Evolutionary conservation across 1,139 yeast genomes (phyloP).

Genomic region (Taphrina sp.): DNA sequence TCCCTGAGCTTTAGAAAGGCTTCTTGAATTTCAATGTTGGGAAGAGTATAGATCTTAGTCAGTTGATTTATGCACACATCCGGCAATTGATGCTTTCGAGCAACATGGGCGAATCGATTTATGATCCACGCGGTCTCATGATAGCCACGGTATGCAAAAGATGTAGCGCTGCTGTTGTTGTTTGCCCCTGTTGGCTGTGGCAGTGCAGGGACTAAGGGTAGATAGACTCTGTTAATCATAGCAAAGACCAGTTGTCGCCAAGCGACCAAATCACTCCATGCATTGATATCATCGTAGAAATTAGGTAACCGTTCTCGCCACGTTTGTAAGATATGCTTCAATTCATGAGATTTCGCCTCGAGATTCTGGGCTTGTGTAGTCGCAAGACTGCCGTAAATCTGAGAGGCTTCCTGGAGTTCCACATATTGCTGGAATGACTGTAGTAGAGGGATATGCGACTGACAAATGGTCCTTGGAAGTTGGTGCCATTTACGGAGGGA

Average conservation of each 20-base stretch:
- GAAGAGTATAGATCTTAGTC: conserved; percentile 89
- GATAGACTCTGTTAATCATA: conserved; percentile 89
- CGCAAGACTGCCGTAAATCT: conserved; percentile 82
- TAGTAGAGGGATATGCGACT: conserved; percentile 83
- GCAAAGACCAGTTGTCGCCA: conserved; percentile 99
- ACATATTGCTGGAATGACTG: conserved; percentile 97
- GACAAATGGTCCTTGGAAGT: conserved; percentile 71
- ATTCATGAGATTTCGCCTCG: conserved; percentile 88
- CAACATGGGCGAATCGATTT: conserved; percentile 96
- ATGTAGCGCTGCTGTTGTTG: conserved; percentile 48
- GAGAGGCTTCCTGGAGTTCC: conserved; percentile 96
- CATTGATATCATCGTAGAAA: conserved; percentile 92
- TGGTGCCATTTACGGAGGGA: conserved; percentile 93
- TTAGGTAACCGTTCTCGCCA: conserved; percentile 98
- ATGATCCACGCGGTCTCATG: conserved; percentile 99
- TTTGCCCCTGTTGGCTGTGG: conserved; percentile 60
- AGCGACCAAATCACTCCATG: conserved; percentile 96
- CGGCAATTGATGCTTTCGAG: conserved; percentile 93
- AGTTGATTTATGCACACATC: conserved; percentile 93
- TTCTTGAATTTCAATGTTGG: conserved; percentile 97
- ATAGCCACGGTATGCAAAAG: conserved; percentile 94
- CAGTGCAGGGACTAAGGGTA: conserved; percentile 85
- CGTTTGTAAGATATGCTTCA: conserved; percentile 89
- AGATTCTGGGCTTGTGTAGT: conserved; percentile 89
- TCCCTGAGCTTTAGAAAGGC: conserved; percentile 93